Evolutionary conservation across 495 filamentous ascomycete genomes (phyloP).

Genomic region (Articulospora tetracladia): DNA sequence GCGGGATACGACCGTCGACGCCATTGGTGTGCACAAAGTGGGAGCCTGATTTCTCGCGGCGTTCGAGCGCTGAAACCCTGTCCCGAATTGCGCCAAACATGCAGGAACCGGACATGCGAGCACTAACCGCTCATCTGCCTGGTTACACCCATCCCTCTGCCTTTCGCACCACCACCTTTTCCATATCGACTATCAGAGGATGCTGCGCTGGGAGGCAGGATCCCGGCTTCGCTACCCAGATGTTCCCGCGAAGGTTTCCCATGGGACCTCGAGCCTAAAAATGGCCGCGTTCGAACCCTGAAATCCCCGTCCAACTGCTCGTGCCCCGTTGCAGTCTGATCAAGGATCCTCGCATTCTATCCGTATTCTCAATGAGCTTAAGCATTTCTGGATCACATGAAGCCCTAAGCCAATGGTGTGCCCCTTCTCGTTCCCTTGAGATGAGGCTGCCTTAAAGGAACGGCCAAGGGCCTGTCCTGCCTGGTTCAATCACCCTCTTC

Average conservation of each 20-base stretch:
- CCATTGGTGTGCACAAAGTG: neutral
- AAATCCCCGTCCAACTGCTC: neutral
- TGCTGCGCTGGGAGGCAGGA: neutral
- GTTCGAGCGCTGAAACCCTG: neutral
- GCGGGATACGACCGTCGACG: neutral
- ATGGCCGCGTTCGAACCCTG: neutral
- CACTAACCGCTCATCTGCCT: neutral
- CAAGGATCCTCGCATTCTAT: conserved; percentile 21
- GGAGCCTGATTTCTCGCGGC: conserved; percentile 2
- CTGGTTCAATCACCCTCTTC: conserved; percentile 1
- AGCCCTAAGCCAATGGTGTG: neutral
- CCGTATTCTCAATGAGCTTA: conserved; percentile 9
- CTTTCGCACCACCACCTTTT: neutral
- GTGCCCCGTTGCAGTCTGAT: neutral
- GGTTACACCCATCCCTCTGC: neutral
- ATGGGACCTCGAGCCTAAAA: neutral
- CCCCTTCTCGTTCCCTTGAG: neutral
- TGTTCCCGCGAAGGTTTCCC: neutral
- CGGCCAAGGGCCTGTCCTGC: conserved; percentile 2
- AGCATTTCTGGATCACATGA: conserved; percentile 1
- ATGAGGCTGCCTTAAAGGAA: conserved; percentile 18
- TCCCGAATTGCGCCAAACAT: neutral
- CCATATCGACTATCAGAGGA: neutral
- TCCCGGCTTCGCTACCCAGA: neutral
- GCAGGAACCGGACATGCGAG: conserved; percentile 4